A percentile compares a stretch with the other conserved stretches of the same genome.
Conservation (phyloP, 768 basidiomycete species). For the Tricholoma flavovirens region DNA sequence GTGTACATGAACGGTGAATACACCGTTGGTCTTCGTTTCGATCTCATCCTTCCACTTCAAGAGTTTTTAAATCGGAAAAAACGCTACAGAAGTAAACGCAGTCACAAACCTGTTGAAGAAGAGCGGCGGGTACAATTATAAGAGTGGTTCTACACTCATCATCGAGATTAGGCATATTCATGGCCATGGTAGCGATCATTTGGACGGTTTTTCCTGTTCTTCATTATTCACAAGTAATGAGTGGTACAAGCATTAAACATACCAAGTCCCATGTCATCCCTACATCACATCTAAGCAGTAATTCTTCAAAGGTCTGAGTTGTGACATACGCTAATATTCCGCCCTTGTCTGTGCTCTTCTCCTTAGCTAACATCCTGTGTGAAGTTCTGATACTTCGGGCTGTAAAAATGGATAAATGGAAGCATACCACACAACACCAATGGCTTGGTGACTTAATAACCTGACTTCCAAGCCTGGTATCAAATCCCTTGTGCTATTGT, state of each 20-base stretch:
- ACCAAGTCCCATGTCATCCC: slow-evolving; percentile 71
- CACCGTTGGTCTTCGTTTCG: slow-evolving; percentile 55
- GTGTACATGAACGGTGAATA: slow-evolving; percentile 62
- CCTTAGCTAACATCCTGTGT: slow-evolving; percentile 64
- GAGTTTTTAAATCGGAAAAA: neutral
- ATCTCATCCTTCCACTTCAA: slow-evolving; percentile 70
- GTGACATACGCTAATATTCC: slow-evolving; percentile 56
- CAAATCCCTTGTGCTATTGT: slow-evolving; percentile 41
- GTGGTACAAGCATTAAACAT: neutral
- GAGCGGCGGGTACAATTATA: slow-evolving; percentile 70
- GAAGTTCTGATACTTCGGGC: neutral
- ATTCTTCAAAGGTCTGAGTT: slow-evolving; percentile 14
- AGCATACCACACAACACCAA: slow-evolving; percentile 67
- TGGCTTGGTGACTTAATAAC: slow-evolving; percentile 67
- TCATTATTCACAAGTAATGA: slow-evolving; percentile 2
- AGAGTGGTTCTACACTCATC: slow-evolving; percentile 53
- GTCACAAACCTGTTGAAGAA: slow-evolving; percentile 54
- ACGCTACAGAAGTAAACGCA: neutral
- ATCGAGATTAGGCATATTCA: slow-evolving; percentile 48
- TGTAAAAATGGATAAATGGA: neutral
- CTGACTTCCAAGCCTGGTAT: slow-evolving; percentile 67
- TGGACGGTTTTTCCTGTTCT: slow-evolving; percentile 62
- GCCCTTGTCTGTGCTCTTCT: slow-evolving; percentile 45
- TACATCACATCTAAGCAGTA: slow-evolving; percentile 16
- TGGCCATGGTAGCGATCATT: slow-evolving; percentile 74